Evolutionary conservation across 192 early-diverging fungal genomes (phyloP).

Genomic region (Gonapodya sp.): DNA sequence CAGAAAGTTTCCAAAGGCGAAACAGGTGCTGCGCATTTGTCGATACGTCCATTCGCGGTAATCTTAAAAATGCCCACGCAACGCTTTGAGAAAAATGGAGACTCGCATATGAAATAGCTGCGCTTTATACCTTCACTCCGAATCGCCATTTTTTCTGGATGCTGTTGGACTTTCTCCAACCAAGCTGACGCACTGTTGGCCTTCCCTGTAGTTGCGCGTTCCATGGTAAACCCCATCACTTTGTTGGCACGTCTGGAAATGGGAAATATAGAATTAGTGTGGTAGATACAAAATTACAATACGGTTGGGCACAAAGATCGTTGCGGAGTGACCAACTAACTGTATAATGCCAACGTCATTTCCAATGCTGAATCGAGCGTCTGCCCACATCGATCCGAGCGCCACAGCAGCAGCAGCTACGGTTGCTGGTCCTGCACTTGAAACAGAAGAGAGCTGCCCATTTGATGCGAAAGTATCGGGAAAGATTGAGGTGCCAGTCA

Average conservation of each 20-base stretch:
- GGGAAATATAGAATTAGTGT: too few relatives aligned
- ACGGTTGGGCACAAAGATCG: too few relatives aligned
- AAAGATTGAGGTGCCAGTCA: background rate
- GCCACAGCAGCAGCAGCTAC: background rate
- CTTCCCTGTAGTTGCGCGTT: background rate
- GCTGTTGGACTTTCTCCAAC: background rate
- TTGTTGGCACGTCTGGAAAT: background rate
- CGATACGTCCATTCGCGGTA: background rate
- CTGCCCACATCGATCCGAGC: background rate
- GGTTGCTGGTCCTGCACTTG: background rate
- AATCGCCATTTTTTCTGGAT: background rate
- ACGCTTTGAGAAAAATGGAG: too few relatives aligned
- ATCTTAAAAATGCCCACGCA: background rate
- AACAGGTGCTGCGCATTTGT: background rate
- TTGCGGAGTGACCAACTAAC: background rate
- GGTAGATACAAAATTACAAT: too few relatives aligned
- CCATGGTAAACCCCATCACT: background rate
- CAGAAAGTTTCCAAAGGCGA: background rate
- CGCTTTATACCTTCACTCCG: conserved; percentile 3
- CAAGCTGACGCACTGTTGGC: background rate
- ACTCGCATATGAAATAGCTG: too few relatives aligned
- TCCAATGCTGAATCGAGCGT: background rate
- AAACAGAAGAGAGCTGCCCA: background rate
- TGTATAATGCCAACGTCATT: background rate
- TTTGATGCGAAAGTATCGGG: background rate